Evolutionary conservation across 148 eudicot species (phyloP).

Genomic region (Vaccinium corymbosum): DNA sequence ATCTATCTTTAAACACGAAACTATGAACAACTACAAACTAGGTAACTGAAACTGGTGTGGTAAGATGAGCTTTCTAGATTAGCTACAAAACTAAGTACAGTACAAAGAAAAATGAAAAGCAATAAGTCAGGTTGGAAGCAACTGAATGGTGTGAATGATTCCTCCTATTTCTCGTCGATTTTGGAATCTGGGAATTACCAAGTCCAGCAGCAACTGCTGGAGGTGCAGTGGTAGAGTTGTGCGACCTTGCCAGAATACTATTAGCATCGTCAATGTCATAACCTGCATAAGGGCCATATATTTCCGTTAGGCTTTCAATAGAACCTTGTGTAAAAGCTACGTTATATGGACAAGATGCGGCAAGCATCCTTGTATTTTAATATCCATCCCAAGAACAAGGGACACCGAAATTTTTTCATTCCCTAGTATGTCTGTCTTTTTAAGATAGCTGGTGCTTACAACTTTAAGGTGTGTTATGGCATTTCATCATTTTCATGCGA

Average conservation of each 20-base stretch:
- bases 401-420: background rate
- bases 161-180: constrained; percentile 12
- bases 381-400: background rate
- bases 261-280: constrained; percentile 40
- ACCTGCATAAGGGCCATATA: constrained; percentile 35
- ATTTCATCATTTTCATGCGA: background rate
- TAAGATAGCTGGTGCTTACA: background rate
- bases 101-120: constrained; percentile 17
- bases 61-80: background rate
- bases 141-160: constrained; percentile 23
- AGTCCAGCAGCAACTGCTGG: constrained; percentile 42
- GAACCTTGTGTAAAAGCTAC: background rate
- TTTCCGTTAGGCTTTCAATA: background rate
- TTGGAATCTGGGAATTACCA: constrained; percentile 13
- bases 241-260: constrained; percentile 21
- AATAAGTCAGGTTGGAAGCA: constrained; percentile 20
- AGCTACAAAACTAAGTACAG: constrained; percentile 12
- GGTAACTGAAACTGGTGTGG: background rate
- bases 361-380: background rate
- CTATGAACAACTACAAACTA: background rate
- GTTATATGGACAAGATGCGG: background rate
- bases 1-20: background rate
- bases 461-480: background rate
- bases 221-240: constrained; percentile 34
- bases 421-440: background rate